Evolutionary conservation across 2,329 filamentous ascomycete genomes (phyloP), one percentile per base, ranked within the genome.

Genomic region (Scedosporium aurantiacum): DNA sequence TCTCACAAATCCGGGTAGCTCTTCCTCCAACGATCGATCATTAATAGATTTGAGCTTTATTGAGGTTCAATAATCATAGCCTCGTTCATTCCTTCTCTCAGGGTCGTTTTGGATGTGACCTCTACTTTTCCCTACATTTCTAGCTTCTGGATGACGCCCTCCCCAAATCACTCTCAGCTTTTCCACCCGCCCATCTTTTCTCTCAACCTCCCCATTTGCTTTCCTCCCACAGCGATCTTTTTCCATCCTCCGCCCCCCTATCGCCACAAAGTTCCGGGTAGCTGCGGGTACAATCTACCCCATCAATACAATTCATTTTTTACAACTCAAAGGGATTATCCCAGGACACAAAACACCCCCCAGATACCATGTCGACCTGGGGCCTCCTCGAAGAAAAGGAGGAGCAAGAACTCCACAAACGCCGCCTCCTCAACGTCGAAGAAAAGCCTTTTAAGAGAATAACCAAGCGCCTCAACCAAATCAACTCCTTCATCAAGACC

Each of bases 391-490:
- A 91, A 61, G 87, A 89, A 66, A 80, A 82, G 65, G 88, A 91
- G 66, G 88, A 91, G 75, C 87, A 91, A 72, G 87, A 91, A 65
- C 86, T 97, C 43, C 93, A 97, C 78, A 93, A 92, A 70, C 82
- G 83, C 32, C 90, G 93, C 50, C 87, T 97, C 3, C 82, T 97
- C 43, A 89, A 90, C 65, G 88, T 97, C 64, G 93, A 97, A 78
- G 90, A 96, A 70, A 91, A 91, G 63, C 91, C 91, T 0, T 97
- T 96, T 78, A 90, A 90, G 72, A 88, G 92, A 63, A 85, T 97
- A 63, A 90, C 89, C 23, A 91, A 91, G 74, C 87, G 89, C 37
- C 83, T 97, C 7, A 4, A 81, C 83, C 23, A 82, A 88, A 16
- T 83, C 85, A 76, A 79, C 63, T 28, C 45, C 23, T 27, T 60